Percentiles rank a stretch among this genome's conserved stretches.
phyloP scores from a whole-genome alignment of 2,329 filamentous ascomycete species.

The Talaromyces funiculosus region DNA sequence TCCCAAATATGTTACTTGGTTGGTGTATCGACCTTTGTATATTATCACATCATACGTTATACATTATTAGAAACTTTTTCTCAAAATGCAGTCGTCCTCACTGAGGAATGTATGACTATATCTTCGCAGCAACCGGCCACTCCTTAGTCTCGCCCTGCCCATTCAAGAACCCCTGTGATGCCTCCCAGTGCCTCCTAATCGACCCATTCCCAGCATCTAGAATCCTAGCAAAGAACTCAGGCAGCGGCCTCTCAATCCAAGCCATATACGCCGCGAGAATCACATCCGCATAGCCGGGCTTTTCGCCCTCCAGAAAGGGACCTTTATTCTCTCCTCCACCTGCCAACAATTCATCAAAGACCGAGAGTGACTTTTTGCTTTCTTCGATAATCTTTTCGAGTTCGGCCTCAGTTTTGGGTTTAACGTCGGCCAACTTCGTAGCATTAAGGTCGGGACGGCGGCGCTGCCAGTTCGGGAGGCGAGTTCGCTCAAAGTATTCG shows the following conservation, averaged over 20 bases:
- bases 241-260: constrained; percentile 23
- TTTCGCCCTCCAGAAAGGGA: constrained; percentile 31
- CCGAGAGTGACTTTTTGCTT: constrained; percentile 18
- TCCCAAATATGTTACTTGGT: not conserved
- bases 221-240: constrained; percentile 21
- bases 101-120: not conserved
- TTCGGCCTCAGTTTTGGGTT: constrained; percentile 20
- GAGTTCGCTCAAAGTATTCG: constrained; percentile 28
- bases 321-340: constrained; percentile 27
- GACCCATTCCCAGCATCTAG: constrained; percentile 25
- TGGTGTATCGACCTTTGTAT: not conserved
- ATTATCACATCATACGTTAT: not conserved
- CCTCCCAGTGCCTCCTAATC: constrained; percentile 25
- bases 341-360: constrained; percentile 24
- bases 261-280: constrained; percentile 21
- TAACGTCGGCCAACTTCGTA: constrained; percentile 26
- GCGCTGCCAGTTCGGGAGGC: constrained; percentile 21
- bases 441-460: constrained; percentile 12
- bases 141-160: constrained; percentile 31
- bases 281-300: constrained; percentile 28
- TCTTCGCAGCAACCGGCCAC: constrained; percentile 22
- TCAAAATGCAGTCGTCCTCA: not conserved
- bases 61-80: not conserved
- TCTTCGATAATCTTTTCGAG: constrained; percentile 18
- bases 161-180: constrained; percentile 27